A percentile compares a stretch with the other conserved stretches of the same genome.
Conservation (phyloP, 2,329 filamentous ascomycete species). For the Neonectria magnoliae region DNA sequence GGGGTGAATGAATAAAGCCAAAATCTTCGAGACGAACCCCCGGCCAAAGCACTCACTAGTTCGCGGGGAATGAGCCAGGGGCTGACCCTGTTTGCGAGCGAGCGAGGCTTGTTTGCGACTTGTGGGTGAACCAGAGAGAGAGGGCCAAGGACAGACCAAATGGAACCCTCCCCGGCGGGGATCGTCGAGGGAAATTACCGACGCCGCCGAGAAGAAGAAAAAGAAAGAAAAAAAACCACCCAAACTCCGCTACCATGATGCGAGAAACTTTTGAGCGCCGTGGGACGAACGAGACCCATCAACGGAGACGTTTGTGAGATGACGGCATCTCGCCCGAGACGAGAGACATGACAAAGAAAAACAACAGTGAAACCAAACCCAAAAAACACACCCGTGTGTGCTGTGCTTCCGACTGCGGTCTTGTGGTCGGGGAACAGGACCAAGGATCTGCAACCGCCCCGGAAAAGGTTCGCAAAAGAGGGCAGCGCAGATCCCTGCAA, state of each 20-base stretch:
- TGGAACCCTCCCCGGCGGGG: neutral
- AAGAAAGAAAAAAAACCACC: slow-evolving; percentile 17
- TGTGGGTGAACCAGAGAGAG: neutral
- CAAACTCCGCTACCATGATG: slow-evolving; percentile 39
- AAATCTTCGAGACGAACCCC: slow-evolving; percentile 5
- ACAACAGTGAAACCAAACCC: neutral
- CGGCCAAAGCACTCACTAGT: slow-evolving; percentile 3
- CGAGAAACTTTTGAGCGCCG: slow-evolving; percentile 41
- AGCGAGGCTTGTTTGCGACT: neutral
- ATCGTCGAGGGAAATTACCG: slow-evolving; percentile 21
- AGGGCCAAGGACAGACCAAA: neutral
- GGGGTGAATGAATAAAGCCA: slow-evolving; percentile 6
- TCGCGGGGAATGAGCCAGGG: slow-evolving; percentile 1
- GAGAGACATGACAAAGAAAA: slow-evolving; percentile 9
- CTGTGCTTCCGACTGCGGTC: slow-evolving; percentile 31
- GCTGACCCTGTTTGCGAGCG: slow-evolving; percentile 3
- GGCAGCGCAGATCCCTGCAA: slow-evolving; percentile 36
- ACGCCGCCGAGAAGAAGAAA: slow-evolving; percentile 5
- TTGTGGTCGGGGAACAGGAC: slow-evolving; percentile 8
- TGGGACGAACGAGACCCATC: slow-evolving; percentile 22
- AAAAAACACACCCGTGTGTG: slow-evolving; percentile 24
- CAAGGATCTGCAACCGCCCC: slow-evolving; percentile 11
- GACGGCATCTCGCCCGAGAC: slow-evolving; percentile 19
- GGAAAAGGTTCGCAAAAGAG: slow-evolving; percentile 3
- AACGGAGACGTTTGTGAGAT: neutral